Conservation (phyloP, 768 basidiomycete species). For the Sporobolomyces phaffii region DNA sequence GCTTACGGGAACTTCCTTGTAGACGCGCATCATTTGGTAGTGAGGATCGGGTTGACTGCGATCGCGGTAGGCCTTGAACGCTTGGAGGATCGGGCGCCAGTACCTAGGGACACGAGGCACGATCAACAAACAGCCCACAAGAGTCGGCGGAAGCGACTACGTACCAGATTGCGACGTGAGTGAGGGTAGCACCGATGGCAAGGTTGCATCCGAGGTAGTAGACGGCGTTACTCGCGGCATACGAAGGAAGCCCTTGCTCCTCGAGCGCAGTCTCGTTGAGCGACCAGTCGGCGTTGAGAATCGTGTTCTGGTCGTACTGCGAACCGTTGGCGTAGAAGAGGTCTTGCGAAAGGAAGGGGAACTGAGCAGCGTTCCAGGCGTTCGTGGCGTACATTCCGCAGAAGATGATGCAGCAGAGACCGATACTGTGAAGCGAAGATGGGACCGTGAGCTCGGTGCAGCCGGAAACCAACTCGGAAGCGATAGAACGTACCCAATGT, state of each 20-base stretch:
- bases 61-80: conserved; percentile 30
- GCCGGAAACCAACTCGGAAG: conserved; percentile 14
- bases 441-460: background rate
- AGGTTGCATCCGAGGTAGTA: conserved; percentile 39
- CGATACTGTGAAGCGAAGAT: conserved; percentile 27
- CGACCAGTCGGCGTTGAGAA: conserved; percentile 40
- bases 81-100: conserved; percentile 25
- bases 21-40: conserved; percentile 19
- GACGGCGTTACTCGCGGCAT: conserved; percentile 32
- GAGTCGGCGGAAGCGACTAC: conserved; percentile 13
- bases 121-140: too few relatives aligned
- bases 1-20: conserved; percentile 31
- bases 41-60: conserved; percentile 29
- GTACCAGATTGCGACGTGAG: conserved; percentile 34
- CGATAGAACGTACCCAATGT: conserved; percentile 28
- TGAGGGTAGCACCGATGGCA: conserved; percentile 42
- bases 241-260: conserved; percentile 25
- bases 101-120: conserved; percentile 11
- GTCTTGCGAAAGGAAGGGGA: conserved; percentile 45
- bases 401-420: conserved; percentile 40
- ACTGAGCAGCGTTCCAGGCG: conserved; percentile 43
- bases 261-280: conserved; percentile 40
- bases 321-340: conserved; percentile 42
- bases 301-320: conserved; percentile 40
- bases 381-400: conserved; percentile 32